phyloP scores from a whole-genome alignment of 768 basidiomycete genomes.

The Tubosaeta brunneosetosa region DNA sequence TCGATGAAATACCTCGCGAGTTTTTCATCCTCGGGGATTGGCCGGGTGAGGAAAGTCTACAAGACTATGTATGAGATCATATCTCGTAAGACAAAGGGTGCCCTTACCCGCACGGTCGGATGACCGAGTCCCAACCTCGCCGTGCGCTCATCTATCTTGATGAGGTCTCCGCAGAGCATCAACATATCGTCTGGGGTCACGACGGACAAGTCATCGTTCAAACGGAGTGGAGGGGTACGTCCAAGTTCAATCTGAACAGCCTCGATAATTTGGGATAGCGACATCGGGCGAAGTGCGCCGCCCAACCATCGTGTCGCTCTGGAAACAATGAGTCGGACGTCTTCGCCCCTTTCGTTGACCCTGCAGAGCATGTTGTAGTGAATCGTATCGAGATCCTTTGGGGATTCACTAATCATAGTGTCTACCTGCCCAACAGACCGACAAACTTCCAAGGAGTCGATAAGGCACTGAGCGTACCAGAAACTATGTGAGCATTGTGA shows the following conservation, averaged over 20 bases:
- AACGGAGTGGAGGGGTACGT: conserved; percentile 13
- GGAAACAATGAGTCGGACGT: conserved; percentile 22
- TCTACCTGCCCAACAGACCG: conserved; percentile 24
- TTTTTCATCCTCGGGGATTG: conserved; percentile 9
- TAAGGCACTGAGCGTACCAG: conserved; percentile 26
- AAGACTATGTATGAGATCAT: not conserved
- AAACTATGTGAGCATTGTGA: conserved; percentile 15
- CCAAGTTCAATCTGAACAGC: conserved; percentile 28
- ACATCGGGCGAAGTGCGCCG: conserved; percentile 24
- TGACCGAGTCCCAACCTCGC: conserved; percentile 20
- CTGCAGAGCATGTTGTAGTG: conserved; percentile 20
- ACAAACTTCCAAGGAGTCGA: conserved; percentile 25
- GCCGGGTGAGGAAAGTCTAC: conserved; percentile 23
- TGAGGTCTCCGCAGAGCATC: conserved; percentile 23
- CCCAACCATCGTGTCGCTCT: conserved; percentile 23
- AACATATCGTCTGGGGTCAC: conserved; percentile 24
- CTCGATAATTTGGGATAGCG: conserved; percentile 25
- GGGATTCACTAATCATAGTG: conserved; percentile 12
- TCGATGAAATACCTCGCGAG: conserved; percentile 20
- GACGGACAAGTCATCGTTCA: conserved; percentile 25
- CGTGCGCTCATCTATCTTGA: conserved; percentile 23
- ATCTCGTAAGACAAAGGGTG: not conserved
- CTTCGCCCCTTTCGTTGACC: conserved; percentile 19
- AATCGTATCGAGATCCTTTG: conserved; percentile 19
- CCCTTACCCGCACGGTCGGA: conserved; percentile 21